phyloP scores from a whole-genome alignment of 768 basidiomycete species.

The Stropharia rugosoannulata region DNA sequence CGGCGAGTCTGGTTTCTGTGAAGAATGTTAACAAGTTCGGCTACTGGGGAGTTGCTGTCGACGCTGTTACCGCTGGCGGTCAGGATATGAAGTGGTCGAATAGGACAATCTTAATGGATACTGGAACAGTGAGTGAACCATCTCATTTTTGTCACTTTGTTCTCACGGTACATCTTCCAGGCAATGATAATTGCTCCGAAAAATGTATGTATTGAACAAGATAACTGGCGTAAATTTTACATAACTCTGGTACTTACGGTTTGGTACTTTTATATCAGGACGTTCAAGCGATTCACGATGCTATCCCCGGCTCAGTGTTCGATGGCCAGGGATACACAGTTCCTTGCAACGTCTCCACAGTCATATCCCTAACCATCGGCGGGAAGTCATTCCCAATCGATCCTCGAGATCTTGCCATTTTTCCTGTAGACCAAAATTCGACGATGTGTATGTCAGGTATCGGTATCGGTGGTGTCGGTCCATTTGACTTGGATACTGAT shows the following conservation, averaged over 20 bases:
- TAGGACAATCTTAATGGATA: conserved; percentile 16
- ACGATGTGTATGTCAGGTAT: conserved; percentile 65
- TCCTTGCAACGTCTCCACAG: conserved; percentile 59
- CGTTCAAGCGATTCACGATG: conserved; percentile 51
- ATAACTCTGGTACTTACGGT: background rate
- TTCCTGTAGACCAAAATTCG: conserved; percentile 44
- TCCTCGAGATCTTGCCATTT: conserved; percentile 54
- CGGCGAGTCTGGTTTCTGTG: conserved; percentile 44
- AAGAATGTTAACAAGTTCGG: conserved; percentile 42
- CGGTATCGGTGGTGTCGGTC: conserved; percentile 46
- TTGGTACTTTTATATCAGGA: conserved; percentile 32
- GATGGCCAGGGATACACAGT: conserved; percentile 55
- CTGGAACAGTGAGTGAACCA: conserved; percentile 13
- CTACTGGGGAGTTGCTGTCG: conserved; percentile 9
- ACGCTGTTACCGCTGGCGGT: conserved; percentile 10
- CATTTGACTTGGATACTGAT: conserved; percentile 35
- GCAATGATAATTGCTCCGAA: conserved; percentile 15
- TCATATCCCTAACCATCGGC: conserved; percentile 59
- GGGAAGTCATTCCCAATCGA: conserved; percentile 57
- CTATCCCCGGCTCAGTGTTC: conserved; percentile 54
- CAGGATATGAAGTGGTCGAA: conserved; percentile 16
- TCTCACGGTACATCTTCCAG: background rate
- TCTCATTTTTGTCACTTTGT: background rate
- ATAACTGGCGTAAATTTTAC: too few relatives aligned
- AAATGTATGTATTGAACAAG: background rate